Evolutionary conservation across 1,284 basidiomycete species (phyloP).

Genomic region (Singerocomus rubriflavus): DNA sequence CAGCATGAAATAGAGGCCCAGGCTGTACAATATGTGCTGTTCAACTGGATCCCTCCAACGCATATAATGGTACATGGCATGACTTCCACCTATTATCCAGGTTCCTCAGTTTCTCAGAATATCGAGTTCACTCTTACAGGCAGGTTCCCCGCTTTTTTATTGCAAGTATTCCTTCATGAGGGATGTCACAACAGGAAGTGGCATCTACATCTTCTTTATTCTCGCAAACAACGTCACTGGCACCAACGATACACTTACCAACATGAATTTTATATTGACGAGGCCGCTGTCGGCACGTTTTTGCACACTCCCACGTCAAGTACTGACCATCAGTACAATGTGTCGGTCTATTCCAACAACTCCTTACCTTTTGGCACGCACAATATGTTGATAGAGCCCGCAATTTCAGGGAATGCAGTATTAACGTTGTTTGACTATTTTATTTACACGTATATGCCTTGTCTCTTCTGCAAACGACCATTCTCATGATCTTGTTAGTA

Average conservation of each 20-base stretch:
- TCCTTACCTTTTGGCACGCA: constrained; percentile 9
- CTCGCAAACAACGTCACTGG: constrained; percentile 1
- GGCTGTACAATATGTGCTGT: neutral
- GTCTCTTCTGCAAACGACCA: fast-evolving
- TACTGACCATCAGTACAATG: constrained; percentile 16
- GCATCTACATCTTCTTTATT: constrained; percentile 23
- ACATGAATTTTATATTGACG: constrained; percentile 11
- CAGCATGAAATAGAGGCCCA: neutral
- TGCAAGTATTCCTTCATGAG: neutral
- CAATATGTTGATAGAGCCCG: constrained; percentile 6
- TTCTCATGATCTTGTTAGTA: constrained; percentile 6
- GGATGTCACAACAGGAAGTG: constrained; percentile 10
- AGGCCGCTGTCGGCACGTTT: neutral
- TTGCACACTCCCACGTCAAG: neutral
- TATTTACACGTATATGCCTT: constrained; percentile 13
- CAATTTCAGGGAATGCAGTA: neutral
- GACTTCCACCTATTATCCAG: constrained; percentile 6
- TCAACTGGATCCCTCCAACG: constrained; percentile 1
- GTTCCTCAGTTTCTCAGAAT: neutral
- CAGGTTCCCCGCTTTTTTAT: neutral
- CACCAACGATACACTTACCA: neutral
- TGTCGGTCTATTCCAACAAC: constrained; percentile 15
- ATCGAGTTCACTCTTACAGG: constrained; percentile 19
- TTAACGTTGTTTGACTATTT: constrained; percentile 21
- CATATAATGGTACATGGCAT: constrained; percentile 20